Base-by-base conservation (phyloP, 2,329 filamentous ascomycete species). In the Neopestalotiopsis clavispora region DNA sequence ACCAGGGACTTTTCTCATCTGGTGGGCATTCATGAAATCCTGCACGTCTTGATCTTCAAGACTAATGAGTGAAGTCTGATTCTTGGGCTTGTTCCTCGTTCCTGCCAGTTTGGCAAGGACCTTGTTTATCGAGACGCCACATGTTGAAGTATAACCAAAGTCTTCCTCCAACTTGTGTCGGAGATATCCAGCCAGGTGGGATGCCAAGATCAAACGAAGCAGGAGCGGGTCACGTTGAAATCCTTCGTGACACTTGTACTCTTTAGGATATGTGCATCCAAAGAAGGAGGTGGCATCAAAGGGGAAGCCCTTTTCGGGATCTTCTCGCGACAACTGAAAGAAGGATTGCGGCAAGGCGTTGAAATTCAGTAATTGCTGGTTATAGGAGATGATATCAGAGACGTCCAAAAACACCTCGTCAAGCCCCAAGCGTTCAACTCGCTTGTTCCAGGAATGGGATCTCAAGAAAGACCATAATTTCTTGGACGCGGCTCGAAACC, bases 371-470 rank as follows among this genome's bases (percentile, higher is more conserved):
- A 94, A 84, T 20, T 85, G 85, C 65, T 91, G 74, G 77, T 98
- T 98, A 83, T 95, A 97, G 58, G 92, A 88, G 67, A 98, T 84
- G 72, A 98, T 90, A 72, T 97, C 93, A 9, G 94, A 95, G 58
- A 95, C 92, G 76, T 98, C 94, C 81, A 93, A 80, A 76, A 90
- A 93, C 3, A 97, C 91, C 84, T 98, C 96, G 78, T 98, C 96
- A 72, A 98, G 94, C 0, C 96, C 95, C 34, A 98, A 83, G 28
- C 92, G 88, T 81, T 98, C 95, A 1, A 91, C 91, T 70, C 89
- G 92, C 42, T 84, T 85, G 71, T 90, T 93, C 94, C 94, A 98
- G 0, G 93, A 91, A 75, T 92, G 91, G 17, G 85, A 83, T 69
- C 89, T 88, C 66, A 98, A 83, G 73, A 95, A 92, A 40, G 85